Base-by-base conservation (phyloP, 2,329 filamentous ascomycete species). In the Aspergillus neotritici region DNA sequence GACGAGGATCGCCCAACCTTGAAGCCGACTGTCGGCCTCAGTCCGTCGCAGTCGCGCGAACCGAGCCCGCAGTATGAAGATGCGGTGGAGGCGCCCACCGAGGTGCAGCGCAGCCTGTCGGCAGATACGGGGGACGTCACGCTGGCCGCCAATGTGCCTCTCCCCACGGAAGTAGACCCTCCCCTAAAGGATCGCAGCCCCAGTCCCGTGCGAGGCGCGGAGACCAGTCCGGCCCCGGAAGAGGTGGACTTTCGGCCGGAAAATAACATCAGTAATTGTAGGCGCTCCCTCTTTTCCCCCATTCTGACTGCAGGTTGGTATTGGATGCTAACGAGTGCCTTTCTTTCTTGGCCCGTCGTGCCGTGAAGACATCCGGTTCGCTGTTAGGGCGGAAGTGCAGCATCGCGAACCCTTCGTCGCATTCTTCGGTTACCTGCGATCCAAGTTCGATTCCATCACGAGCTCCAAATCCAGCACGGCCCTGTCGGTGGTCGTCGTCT, bases 401-500 rank as follows among this genome's bases (percentile, higher is more conserved):
- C 89, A 95, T 60, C 81, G 86, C 36, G 87, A 91, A 59, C 87
- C 87, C 11, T 85, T 95, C 54, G 87, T 94, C 59, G 77, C 84
- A 13, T 76, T 79, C 34, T 75, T 90, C 53, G 75, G 72, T 41
- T 83, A 81, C 47, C 54, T 88, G 46, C 80, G 79, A 51, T 73
- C 69, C 47, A 78, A 75, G 48, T 75, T 85, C 51, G 70, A 75
- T 43, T 66, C 74, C 40, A 68, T 85, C 36, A 88, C 84, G 3
- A 78, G 77, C 47, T 87, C 87, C 9, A 86, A 83, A 74, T 71
- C 76, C 30, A 87, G 82, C 40, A 72, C 86, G 8, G 61, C 87
- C 16, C 63, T 79, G 39, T 83, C 84, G 7, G 53, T 83, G 3
- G 43, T 86, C 13, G 64, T 84, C 40, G 71, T 77, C 3, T 57